Percentiles rank a stretch among this genome's conserved stretches.
phyloP scores from a whole-genome alignment of 208 protist genomes.

The Leishmania major region DNA sequence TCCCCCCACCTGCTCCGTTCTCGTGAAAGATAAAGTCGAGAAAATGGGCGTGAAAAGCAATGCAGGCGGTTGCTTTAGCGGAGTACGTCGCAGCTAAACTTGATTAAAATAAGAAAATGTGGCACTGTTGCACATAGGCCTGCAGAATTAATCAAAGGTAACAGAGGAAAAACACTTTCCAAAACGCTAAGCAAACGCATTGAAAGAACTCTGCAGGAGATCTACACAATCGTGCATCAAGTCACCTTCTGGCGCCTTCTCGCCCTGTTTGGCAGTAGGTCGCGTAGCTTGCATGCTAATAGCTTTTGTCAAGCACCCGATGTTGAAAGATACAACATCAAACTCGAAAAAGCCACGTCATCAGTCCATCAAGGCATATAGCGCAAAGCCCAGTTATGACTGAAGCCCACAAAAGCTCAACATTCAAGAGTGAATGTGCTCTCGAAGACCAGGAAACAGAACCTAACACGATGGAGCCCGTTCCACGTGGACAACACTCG shows the following conservation, averaged over 20 bases:
- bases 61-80: not conserved
- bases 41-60: not conserved
- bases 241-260: not conserved
- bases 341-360: not conserved
- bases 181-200: not conserved
- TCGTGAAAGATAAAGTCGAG: not conserved
- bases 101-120: not conserved
- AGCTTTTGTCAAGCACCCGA: not conserved
- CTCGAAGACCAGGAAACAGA: not conserved
- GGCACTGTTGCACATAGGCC: not conserved
- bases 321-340: not conserved
- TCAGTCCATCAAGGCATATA: not conserved
- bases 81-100: not conserved
- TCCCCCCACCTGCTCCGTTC: not conserved
- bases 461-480: not conserved
- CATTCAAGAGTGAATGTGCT: not conserved
- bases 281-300: not conserved
- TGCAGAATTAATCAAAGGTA: not conserved
- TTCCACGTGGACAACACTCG: not conserved
- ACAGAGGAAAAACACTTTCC: not conserved
- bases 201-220: not conserved
- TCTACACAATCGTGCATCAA: not conserved
- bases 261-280: not conserved
- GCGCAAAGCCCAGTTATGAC: not conserved
- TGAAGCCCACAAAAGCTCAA: not conserved